phyloP scores from a whole-genome alignment of 225 moss, liverwort and hornwort genomes.

The Bryum argenteum region DNA sequence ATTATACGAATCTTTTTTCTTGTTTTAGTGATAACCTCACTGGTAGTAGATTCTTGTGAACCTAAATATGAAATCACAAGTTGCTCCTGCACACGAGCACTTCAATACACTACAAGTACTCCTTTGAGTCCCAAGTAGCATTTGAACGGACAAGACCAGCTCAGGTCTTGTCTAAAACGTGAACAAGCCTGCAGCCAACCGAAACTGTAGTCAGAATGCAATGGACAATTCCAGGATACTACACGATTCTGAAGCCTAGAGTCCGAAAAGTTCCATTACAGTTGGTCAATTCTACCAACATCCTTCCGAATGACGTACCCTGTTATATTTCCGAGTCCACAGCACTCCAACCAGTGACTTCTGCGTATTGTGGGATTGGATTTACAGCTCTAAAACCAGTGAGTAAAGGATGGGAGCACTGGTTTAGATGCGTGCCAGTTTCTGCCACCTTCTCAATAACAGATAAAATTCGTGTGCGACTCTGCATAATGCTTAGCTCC shows the following conservation, averaged over 20 bases:
- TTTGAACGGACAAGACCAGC: conserved; percentile 10
- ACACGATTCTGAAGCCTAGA: conserved; percentile 8
- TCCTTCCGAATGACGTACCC: conserved; percentile 4
- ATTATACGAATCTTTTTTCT: conserved; percentile 7
- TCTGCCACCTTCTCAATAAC: conserved; percentile 25
- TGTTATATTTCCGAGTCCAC: background rate
- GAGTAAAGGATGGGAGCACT: conserved; percentile 11
- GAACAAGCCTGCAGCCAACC: conserved; percentile 16
- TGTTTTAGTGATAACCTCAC: conserved; percentile 5
- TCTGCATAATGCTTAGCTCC: conserved; percentile 6
- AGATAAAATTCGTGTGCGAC: conserved; percentile 3
- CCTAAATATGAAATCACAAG: conserved; percentile 14
- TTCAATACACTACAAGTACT: background rate
- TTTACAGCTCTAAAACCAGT: conserved; percentile 23
- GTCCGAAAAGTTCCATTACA: background rate
- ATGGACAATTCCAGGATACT: background rate
- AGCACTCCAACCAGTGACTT: conserved; percentile 22
- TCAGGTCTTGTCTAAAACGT: conserved; percentile 15
- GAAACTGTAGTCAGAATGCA: conserved; percentile 15
- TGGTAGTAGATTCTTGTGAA: conserved; percentile 6
- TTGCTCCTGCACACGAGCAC: background rate
- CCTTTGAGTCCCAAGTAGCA: conserved; percentile 11
- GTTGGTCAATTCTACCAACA: conserved; percentile 8
- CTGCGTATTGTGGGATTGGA: conserved; percentile 12
- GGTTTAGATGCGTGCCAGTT: conserved; percentile 4